Base-by-base conservation (phyloP, 2,329 filamentous ascomycete species). In the Cryoendolithus antarcticus region DNA sequence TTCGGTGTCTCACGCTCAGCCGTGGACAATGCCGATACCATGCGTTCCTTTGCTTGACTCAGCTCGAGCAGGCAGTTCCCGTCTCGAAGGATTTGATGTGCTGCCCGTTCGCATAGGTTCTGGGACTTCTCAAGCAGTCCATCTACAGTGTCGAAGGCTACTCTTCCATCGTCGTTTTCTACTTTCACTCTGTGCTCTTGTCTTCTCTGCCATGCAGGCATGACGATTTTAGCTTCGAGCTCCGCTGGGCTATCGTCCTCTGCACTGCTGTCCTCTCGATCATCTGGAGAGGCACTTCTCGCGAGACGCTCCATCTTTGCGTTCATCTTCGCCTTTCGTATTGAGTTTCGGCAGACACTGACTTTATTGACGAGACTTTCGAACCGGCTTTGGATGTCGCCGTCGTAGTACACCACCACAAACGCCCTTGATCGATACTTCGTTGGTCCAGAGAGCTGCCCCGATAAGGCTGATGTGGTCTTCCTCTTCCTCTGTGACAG, bases 321-420 rank as follows among this genome's bases (percentile, higher is more conserved):
- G 38, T 83, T 82, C 80, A 86, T 85, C 62, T 85, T 91, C 38
- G 81, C 85, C 61, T 89, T 93, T 35, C 88, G 79, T 59, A 95
- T 79, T 48, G 84, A 69, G 60, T 93, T 93, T 41, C 88, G 71
- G 36, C 82, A 83, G 1, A 76, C 75, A 4, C 83, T 85, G 29
- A 95, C 78, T 40, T 82, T 81, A 45, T 85, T 80, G 41, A 94
- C 86, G 35, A 94, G 65, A 40, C 80, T 71, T 51, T 93, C 86
- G 48, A 95, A 86, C 30, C 80, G 77, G 37, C 75, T 76, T 56
- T 95, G 86, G 3, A 93, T 80, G 45, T 85, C 80, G 49, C 82
- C 84, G 56, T 95, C 88, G 57, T 95, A 95, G 61, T 86, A 88
- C n/a, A 95, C 82, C 31, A 91, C 79, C 34, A 89, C 80, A 70